Percentiles rank a stretch among this genome's conserved stretches.
These are phyloP conservation scores for Colletotrichum simmondsii DNA, from an alignment of 2,329 filamentous ascomycete species.

Conservation along the genomic window DNA sequence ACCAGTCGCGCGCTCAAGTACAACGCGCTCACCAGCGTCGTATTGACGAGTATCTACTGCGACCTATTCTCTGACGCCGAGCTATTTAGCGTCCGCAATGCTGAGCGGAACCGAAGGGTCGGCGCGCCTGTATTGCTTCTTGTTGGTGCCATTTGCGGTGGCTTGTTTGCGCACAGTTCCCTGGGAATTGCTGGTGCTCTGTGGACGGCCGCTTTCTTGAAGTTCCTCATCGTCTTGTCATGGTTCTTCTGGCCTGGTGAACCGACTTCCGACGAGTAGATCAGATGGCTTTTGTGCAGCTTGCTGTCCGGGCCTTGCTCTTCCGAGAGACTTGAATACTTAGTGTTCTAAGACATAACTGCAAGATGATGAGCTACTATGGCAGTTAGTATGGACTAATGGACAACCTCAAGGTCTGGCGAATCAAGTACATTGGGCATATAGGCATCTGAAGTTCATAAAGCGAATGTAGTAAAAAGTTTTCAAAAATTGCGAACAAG, in stretches of 20 bases:
- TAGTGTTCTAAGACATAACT: too few relatives aligned
- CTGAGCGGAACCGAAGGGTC: constrained; percentile 61
- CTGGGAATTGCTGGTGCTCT: constrained; percentile 64
- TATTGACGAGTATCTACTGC: constrained; percentile 84
- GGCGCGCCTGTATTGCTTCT: constrained; percentile 62
- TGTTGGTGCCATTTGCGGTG: constrained; percentile 60
- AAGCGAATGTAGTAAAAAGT: too few relatives aligned
- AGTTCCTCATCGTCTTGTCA: constrained; percentile 63
- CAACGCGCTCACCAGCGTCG: constrained; percentile 79
- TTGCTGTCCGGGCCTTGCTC: too few relatives aligned
- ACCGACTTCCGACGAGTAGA: constrained; percentile 40
- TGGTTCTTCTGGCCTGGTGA: constrained; percentile 72
- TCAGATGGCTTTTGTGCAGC: too few relatives aligned
- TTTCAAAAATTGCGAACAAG: too few relatives aligned
- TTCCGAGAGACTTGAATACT: too few relatives aligned
- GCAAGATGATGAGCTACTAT: too few relatives aligned
- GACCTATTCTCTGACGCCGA: constrained; percentile 77
- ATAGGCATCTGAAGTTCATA: too few relatives aligned
- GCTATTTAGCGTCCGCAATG: constrained; percentile 56
- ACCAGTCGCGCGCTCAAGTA: constrained; percentile 76
- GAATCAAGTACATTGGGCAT: too few relatives aligned
- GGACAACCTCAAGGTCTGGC: too few relatives aligned
- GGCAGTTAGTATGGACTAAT: too few relatives aligned
- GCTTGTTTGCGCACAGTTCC: constrained; percentile 57
- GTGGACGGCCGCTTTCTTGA: constrained; percentile 69